Conservation (phyloP, 768 basidiomycete genomes). For the Strobilomyces confusus region DNA sequence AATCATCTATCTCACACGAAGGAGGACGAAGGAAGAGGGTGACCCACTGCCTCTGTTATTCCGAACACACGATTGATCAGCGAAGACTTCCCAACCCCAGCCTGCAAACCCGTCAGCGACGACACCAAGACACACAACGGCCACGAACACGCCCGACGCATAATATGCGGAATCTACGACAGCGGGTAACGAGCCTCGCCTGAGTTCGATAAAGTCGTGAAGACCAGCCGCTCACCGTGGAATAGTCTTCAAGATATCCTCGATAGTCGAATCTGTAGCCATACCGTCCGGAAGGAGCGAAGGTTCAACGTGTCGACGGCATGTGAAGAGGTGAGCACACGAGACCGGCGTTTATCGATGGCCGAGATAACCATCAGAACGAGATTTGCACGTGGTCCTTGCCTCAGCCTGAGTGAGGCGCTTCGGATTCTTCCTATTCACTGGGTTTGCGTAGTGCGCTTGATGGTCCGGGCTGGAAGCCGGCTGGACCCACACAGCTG, state of each 20-base stretch:
- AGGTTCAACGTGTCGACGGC: background rate
- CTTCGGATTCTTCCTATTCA: background rate
- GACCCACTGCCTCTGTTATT: background rate
- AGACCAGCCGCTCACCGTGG: background rate
- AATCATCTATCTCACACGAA: background rate
- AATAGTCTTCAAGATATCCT: background rate
- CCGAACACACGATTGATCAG: background rate
- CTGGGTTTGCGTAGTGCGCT: too few species aligned
- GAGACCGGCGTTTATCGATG: background rate
- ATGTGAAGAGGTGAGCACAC: background rate
- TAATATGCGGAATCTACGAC: background rate
- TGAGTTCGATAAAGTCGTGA: background rate
- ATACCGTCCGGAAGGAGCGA: background rate
- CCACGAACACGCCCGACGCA: background rate
- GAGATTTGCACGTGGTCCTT: background rate
- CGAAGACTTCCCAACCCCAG: background rate
- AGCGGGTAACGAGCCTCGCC: background rate
- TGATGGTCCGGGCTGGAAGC: too few species aligned
- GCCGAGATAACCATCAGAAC: background rate
- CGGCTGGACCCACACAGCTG: too few species aligned
- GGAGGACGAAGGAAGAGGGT: background rate
- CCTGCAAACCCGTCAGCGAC: background rate
- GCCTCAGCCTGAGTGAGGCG: background rate
- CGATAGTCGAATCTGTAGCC: background rate
- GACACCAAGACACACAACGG: background rate